These are phyloP conservation scores for Tolypocladium amazonense DNA, from an alignment of 2,329 filamentous ascomycete species.

Conservation along the genomic window DNA sequence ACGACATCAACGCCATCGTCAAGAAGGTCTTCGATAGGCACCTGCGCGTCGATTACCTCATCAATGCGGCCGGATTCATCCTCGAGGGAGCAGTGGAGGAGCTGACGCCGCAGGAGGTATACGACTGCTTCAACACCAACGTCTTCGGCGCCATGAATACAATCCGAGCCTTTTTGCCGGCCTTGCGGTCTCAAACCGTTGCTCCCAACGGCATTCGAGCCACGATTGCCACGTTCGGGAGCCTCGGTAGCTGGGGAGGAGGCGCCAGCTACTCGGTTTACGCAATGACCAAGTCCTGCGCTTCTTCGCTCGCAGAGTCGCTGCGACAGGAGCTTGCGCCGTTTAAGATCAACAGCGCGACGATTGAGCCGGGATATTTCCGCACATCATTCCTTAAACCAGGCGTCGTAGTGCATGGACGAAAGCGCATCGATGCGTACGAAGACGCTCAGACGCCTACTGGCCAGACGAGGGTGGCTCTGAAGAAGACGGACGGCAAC, in stretches of 20 bases:
- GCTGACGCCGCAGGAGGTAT: constrained; percentile 22
- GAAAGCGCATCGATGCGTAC: constrained; percentile 22
- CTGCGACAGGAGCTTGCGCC: constrained; percentile 31
- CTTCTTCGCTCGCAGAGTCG: constrained; percentile 32
- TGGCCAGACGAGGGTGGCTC: constrained; percentile 12
- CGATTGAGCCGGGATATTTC: constrained; percentile 43
- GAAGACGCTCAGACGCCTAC: constrained; percentile 17
- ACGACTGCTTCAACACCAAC: constrained; percentile 37
- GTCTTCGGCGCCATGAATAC: constrained; percentile 41
- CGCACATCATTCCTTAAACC: constrained; percentile 36
- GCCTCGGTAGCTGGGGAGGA: constrained; percentile 32
- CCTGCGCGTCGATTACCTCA: constrained; percentile 33
- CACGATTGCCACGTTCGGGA: constrained; percentile 33
- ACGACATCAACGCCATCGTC: constrained; percentile 23
- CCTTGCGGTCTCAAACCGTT: constrained; percentile 28
- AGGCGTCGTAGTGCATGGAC: constrained; percentile 13
- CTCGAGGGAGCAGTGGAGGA: constrained; percentile 32
- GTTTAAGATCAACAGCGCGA: constrained; percentile 30
- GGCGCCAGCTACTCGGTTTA: constrained; percentile 27
- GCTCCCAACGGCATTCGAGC: constrained; percentile 13
- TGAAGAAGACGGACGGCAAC: constrained; percentile 29
- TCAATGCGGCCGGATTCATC: constrained; percentile 37
- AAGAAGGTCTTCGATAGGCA: constrained; percentile 18
- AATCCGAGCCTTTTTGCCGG: constrained; percentile 34
- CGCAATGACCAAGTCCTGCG: constrained; percentile 33